Evolutionary conservation across 139 green algal species (phyloP).

Genomic region (Choricystis sp.): DNA sequence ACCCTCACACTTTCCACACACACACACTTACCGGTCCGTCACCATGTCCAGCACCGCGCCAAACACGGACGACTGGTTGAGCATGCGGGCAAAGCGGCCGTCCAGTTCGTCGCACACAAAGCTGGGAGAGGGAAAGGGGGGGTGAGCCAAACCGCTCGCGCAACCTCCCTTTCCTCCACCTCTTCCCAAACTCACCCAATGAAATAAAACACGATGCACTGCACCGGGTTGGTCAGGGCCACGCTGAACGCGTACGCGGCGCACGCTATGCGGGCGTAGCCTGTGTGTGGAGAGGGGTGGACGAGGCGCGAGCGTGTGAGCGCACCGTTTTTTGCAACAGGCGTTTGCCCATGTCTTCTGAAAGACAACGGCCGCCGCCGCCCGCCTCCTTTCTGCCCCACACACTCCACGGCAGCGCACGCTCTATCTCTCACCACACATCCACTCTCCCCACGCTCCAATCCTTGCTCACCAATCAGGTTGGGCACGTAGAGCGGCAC

Average conservation of each 20-base stretch:
- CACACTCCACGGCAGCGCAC: too few relatives aligned
- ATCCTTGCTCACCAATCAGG: conserved; percentile 63
- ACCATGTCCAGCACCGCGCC: conserved; percentile 95
- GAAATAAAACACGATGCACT: conserved; percentile 44
- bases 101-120: conserved; percentile 93
- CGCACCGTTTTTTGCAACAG: neutral
- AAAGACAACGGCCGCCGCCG: neutral
- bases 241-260: conserved; percentile 54
- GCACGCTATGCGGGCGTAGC: conserved; percentile 54
- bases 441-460: too few relatives aligned
- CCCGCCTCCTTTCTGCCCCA: too few relatives aligned
- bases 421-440: too few relatives aligned
- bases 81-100: conserved; percentile 61
- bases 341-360: neutral
- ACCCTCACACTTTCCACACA: neutral
- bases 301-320: neutral
- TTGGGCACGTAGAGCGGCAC: conserved; percentile 70
- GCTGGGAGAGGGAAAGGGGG: conserved; percentile 2
- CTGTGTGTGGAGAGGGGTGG: conserved; percentile 20
- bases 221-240: conserved; percentile 26
- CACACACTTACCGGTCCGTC: conserved; percentile 52
- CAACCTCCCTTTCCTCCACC: too few relatives aligned
- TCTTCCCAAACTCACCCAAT: too few relatives aligned
- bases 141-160: conserved; percentile 4
- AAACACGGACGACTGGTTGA: conserved; percentile 71